Base-by-base conservation (phyloP, 1,139 yeast genomes). In the Taiozyma sp. region DNA sequence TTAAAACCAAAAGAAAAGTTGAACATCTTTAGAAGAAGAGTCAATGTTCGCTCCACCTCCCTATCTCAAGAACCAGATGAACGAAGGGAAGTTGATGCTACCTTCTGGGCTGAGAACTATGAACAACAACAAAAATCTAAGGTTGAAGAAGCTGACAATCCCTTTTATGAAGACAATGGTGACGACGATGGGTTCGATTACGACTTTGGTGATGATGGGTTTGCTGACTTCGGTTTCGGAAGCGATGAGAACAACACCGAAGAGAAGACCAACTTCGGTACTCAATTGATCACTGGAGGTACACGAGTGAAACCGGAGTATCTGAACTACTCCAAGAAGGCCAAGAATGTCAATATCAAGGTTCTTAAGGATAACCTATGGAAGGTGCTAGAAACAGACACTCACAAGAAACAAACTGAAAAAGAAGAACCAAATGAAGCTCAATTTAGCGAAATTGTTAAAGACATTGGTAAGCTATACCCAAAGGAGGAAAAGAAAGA, bases 291-390 rank as follows among this genome's bases (percentile, higher is more conserved):
- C 7, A 63, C 70, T n/a, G 75, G 75, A 14, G 74, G 73, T 6
- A 61, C 72, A 24, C 72, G 67, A 52, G 71, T 66, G 14, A 71
- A 86, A 51, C 81, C 85, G 1, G 88, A 83, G 47, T 80, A 80
- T 57, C 83, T 90, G 46, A 82, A 78, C 55, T 90, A 84, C 61
- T 88, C 97, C 1, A 75, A 86, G 50, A 81, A 83, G 4, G 93
- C 97, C 4, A 91, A 90, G 65, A 78, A 85, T 57, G 96, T 93
- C 21, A 95, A 93, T 64, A 87, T 93, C 44, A 81, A 81, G 59
- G 71, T 77, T 41, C 73, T 93, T 53, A 93, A 93, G 68, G 88
- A 87, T 55, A 89, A 89, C 62, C 64, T 93, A 44, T 93, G 98
- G 97, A 75, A 75, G 37, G 77, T 81, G 1, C 73, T 83, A 21